phyloP scores from a whole-genome alignment of 495 filamentous ascomycete species.

The Talaromyces thailandensis region DNA sequence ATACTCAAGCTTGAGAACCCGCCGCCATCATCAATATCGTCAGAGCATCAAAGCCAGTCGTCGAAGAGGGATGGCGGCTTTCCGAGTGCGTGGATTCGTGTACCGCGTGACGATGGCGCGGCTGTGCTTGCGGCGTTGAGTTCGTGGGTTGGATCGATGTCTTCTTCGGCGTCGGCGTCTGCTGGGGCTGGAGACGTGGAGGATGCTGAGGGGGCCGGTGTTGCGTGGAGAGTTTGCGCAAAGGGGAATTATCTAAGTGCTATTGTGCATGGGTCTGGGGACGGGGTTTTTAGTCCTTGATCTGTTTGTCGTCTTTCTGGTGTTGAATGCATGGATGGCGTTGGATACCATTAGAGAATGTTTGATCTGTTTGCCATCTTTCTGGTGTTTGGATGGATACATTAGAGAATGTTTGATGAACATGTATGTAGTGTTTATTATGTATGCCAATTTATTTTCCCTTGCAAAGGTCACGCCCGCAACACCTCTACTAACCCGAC shows the following conservation, averaged over 20 bases:
- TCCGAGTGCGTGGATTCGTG: slow-evolving; percentile 59
- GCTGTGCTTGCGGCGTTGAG: slow-evolving; percentile 61
- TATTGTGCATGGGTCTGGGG: slow-evolving; percentile 32
- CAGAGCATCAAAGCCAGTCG: neutral
- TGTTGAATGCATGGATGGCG: neutral
- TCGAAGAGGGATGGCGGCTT: neutral
- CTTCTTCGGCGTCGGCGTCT: neutral
- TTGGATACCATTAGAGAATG: neutral
- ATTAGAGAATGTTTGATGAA: neutral
- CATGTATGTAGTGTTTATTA: neutral
- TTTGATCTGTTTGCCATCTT: neutral
- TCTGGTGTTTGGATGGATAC: neutral
- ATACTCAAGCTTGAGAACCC: slow-evolving; percentile 54
- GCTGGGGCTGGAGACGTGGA: slow-evolving; percentile 17
- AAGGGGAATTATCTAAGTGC: slow-evolving; percentile 46
- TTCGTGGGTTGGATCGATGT: slow-evolving; percentile 40
- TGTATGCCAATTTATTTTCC: neutral
- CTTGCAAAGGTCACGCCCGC: neutral
- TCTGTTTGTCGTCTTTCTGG: neutral
- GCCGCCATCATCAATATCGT: neutral
- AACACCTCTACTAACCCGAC: neutral
- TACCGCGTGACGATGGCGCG: slow-evolving; percentile 58
- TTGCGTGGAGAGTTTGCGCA: slow-evolving; percentile 50
- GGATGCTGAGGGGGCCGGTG: slow-evolving; percentile 25
- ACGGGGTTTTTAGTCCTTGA: slow-evolving; percentile 29